These are phyloP conservation scores for Aspergillus hiratsukae DNA, from an alignment of 2,329 filamentous ascomycete genomes.

Conservation along the genomic window DNA sequence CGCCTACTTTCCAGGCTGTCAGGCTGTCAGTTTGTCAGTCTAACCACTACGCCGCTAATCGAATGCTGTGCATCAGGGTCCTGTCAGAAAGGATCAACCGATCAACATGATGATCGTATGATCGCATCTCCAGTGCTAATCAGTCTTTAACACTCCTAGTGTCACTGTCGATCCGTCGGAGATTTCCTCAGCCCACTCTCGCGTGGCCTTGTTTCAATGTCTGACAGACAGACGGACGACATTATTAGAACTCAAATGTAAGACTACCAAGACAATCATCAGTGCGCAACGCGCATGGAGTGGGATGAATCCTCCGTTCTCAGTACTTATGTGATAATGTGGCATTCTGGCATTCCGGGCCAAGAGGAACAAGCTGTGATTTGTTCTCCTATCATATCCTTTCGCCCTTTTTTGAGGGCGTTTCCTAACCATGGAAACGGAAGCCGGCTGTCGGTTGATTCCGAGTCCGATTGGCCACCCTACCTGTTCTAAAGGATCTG, in stretches of 20 bases:
- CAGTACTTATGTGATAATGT: too few species aligned
- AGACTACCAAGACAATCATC: not conserved
- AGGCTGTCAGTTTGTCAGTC: too few species aligned
- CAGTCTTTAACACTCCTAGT: not conserved
- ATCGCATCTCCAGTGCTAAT: not conserved
- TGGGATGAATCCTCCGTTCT: too few species aligned
- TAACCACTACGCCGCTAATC: not conserved
- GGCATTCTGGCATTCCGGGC: too few species aligned
- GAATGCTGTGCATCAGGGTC: not conserved
- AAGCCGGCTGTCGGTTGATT: not conserved
- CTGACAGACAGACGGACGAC: not conserved
- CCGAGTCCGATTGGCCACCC: not conserved
- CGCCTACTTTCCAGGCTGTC: too few species aligned
- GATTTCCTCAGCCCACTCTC: not conserved
- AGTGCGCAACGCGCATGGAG: too few species aligned
- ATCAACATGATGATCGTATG: not conserved
- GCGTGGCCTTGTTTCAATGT: not conserved
- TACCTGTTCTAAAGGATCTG: not conserved
- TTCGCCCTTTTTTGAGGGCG: too few species aligned
- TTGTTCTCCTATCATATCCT: too few species aligned
- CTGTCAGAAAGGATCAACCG: not conserved
- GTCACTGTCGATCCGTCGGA: not conserved
- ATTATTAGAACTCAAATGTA: not conserved
- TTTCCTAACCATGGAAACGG: too few species aligned
- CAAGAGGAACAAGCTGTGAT: too few species aligned